Evolutionary conservation across 2,329 filamentous ascomycete species (phyloP).

Genomic region (Monilinia vaccinii-corymbosi): DNA sequence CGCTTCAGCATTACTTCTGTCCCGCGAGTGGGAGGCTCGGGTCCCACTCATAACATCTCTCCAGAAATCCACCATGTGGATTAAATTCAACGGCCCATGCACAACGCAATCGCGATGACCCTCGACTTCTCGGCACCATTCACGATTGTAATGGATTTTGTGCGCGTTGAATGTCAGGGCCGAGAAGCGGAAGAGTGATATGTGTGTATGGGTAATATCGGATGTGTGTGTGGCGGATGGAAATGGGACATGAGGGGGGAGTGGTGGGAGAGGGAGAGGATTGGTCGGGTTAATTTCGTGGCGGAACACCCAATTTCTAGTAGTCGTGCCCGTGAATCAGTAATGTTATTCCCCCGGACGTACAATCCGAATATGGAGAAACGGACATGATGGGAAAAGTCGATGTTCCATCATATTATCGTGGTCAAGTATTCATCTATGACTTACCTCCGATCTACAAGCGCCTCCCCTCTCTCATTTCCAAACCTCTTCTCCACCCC

Average conservation of each 20-base stretch:
- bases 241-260: constrained; percentile 9
- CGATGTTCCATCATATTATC: no score
- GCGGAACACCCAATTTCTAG: constrained; percentile 28
- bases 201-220: constrained; percentile 28
- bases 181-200: constrained; percentile 64
- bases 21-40: not conserved
- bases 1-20: constrained; percentile 8
- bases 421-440: not conserved
- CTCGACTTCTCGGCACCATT: constrained; percentile 30
- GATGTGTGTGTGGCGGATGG: constrained; percentile 19
- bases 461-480: constrained; percentile 39
- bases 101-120: constrained; percentile 65
- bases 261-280: constrained; percentile 19
- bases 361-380: no score
- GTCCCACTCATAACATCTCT: constrained; percentile 33
- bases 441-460: constrained; percentile 44
- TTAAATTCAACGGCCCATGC: constrained; percentile 70
- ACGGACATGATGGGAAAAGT: not conserved
- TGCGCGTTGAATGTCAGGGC: constrained; percentile 82
- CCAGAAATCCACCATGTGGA: constrained; percentile 62
- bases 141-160: constrained; percentile 73
- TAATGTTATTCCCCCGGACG: not conserved
- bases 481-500: constrained; percentile 52
- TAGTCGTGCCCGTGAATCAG: not conserved
- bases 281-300: constrained; percentile 16